Evolutionary conservation across 208 protist genomes (phyloP), one percentile per base, ranked within the genome.

Genomic region (Leishmania aethiopica): DNA sequence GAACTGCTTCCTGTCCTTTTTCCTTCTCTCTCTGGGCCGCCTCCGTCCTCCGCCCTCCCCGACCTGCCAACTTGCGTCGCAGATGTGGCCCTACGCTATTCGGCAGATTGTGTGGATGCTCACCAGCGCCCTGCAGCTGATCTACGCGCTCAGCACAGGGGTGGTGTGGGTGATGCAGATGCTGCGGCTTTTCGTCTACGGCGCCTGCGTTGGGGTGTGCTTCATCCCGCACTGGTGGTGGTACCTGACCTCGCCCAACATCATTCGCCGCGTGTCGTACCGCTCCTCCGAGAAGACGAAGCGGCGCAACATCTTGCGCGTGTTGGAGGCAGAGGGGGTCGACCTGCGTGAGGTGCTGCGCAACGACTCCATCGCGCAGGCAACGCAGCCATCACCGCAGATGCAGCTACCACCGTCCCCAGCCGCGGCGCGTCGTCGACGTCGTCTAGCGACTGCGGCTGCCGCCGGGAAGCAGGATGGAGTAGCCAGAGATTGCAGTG

Each of bases 91-190:
- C 13, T 94, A 93, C 67, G 79, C 86, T 7, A 40, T 93, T 28
- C 84, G 82, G 32, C 89, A 94, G 84, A 71, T 91, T 53, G 71
- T 91, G 40, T 94, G 91, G 90, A 92, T 94, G 91, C 72, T 91
- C 62, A 81, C 83, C 53, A 88, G 77, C 28, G 82, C 89, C 3
- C 51, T 89, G 32, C 86, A 90, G 82, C 87, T 94, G 28, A 70
- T 94, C n/a, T 77, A 86, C 35, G 84, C 83, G 10, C 69, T 95
- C 62, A 88, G 91, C 80, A 91, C 86, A 7, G 91, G 90, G 42
- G 73, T 92, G n/a, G 47, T 86, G 59, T 95, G 91, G 90, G 78
- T 95, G 32, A 0, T 83, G 66, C 84, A 91, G 79, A 91, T 91
- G 90, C 37, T 92, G 19, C 91, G 91, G 0, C 77, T 92, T 37